Conservation (phyloP, 768 basidiomycete species). For the Mycena leptocephala region DNA sequence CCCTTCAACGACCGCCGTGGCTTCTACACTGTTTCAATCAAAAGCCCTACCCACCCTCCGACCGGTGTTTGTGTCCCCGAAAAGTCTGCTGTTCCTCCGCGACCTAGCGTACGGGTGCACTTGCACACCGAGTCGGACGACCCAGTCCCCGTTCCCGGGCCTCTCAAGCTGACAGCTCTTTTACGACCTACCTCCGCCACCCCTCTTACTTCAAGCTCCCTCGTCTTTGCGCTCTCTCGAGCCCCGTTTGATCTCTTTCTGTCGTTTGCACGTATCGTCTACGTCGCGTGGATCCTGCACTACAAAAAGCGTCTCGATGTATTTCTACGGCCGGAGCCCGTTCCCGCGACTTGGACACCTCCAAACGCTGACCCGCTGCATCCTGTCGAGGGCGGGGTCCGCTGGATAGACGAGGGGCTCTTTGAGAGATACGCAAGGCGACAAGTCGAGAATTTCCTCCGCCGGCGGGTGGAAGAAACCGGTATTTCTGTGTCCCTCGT, state of each 20-base stretch:
- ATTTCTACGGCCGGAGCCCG: conserved; percentile 73
- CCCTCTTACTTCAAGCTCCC: conserved; percentile 57
- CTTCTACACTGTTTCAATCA: conserved; percentile 73
- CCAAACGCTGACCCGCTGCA: background rate
- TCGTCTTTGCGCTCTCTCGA: conserved; percentile 56
- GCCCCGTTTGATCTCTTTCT: conserved; percentile 71
- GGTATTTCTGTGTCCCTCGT: conserved; percentile 56
- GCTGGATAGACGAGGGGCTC: conserved; percentile 50
- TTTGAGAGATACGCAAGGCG: conserved; percentile 53
- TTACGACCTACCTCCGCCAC: conserved; percentile 54
- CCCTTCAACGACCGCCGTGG: conserved; percentile 84
- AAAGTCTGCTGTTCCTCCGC: conserved; percentile 38
- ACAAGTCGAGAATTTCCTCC: conserved; percentile 54
- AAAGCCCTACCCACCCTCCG: conserved; percentile 60
- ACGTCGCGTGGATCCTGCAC: conserved; percentile 74
- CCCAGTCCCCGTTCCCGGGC: conserved; percentile 40
- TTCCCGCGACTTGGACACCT: conserved; percentile 43
- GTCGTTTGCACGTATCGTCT: conserved; percentile 73
- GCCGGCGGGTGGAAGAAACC: conserved; percentile 50
- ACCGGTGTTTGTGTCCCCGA: conserved; percentile 36
- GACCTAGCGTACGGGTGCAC: conserved; percentile 61
- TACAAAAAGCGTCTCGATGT: conserved; percentile 72
- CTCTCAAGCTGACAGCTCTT: conserved; percentile 70
- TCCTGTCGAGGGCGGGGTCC: conserved; percentile 50
- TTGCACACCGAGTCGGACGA: conserved; percentile 45